A percentile compares a stretch with the other conserved stretches of the same genome.
Conservation (phyloP, 1,284 basidiomycete genomes). For the Gymnopus androsaceus region DNA sequence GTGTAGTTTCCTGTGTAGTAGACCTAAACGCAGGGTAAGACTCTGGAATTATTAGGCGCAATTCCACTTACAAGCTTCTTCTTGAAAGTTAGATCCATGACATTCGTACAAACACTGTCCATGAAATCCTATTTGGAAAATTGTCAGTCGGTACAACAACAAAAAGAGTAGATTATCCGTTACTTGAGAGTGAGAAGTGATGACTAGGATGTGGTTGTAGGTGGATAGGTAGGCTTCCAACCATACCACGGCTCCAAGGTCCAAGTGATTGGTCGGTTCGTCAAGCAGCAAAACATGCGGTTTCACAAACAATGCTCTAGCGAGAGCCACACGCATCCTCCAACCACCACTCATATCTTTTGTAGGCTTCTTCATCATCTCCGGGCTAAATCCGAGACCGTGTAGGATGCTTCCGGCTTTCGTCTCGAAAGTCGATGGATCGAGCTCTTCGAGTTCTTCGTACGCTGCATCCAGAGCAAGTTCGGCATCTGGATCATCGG, state of each 20-base stretch:
- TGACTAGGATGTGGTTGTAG: constrained; percentile 97
- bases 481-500: constrained; percentile 85
- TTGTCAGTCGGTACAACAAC: constrained; percentile 48
- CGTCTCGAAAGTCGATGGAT: constrained; percentile 92
- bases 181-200: constrained; percentile 83
- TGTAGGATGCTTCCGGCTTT: constrained; percentile 96
- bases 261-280: constrained; percentile 88
- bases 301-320: constrained; percentile 94
- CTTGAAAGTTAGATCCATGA: constrained; percentile 92
- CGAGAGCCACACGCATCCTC: constrained; percentile 98
- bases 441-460: constrained; percentile 97
- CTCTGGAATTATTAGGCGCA: background rate
- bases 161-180: background rate
- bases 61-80: constrained; percentile 62
- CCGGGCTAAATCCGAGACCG: constrained; percentile 89
- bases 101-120: constrained; percentile 96
- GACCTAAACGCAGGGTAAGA: constrained; percentile 29
- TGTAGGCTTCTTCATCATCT: constrained; percentile 96
- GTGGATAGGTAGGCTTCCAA: constrained; percentile 96
- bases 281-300: constrained; percentile 93
- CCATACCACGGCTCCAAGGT: constrained; percentile 98
- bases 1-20: constrained; percentile 98
- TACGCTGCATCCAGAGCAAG: constrained; percentile 83
- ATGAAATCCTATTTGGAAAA: constrained; percentile 93
- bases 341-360: constrained; percentile 99